Conservation (phyloP, 1,284 basidiomycete species). For the Malassezia cuniculi region DNA sequence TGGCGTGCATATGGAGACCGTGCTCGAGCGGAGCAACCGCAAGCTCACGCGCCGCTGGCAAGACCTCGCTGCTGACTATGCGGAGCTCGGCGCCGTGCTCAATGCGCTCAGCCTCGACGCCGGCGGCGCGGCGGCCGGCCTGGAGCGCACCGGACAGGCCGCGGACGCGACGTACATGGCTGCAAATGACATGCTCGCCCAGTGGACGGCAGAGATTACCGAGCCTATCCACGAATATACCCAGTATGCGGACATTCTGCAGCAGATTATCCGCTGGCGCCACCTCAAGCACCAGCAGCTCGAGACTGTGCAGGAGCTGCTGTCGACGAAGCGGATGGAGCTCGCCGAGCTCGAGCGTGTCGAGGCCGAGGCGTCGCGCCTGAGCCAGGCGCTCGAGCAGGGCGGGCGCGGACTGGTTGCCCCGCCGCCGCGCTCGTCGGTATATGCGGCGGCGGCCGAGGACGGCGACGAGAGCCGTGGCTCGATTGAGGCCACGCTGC, state of each 20-base stretch:
- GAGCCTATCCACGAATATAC: conserved; percentile 91
- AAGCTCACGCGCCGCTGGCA: conserved; percentile 84
- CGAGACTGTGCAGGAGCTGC: conserved; percentile 82
- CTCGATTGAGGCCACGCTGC: not conserved
- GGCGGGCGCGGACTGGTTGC: conserved; percentile 25
- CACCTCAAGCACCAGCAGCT: conserved; percentile 97
- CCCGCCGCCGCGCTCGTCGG: conserved; percentile 12
- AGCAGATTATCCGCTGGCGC: conserved; percentile 78
- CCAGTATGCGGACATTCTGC: conserved; percentile 88
- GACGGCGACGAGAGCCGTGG: not conserved
- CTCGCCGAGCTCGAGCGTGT: conserved; percentile 82
- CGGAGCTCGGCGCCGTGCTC: conserved; percentile 83
- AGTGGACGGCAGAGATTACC: conserved; percentile 61
- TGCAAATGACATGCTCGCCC: conserved; percentile 57
- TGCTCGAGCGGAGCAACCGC: conserved; percentile 90
- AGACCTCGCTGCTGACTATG: conserved; percentile 76
- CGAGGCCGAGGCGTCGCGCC: conserved; percentile 73
- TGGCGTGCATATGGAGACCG: conserved; percentile 72
- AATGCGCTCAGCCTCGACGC: conserved; percentile 87
- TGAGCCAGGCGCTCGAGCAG: conserved; percentile 66
- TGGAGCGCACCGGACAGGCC: conserved; percentile 88
- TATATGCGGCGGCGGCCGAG: conserved; percentile 18
- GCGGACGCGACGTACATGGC: conserved; percentile 86
- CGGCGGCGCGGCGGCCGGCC: conserved; percentile 59
- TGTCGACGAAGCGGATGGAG: conserved; percentile 73